phyloP scores from a whole-genome alignment of 768 basidiomycete genomes.

The Gloeophyllum trabeum region DNA sequence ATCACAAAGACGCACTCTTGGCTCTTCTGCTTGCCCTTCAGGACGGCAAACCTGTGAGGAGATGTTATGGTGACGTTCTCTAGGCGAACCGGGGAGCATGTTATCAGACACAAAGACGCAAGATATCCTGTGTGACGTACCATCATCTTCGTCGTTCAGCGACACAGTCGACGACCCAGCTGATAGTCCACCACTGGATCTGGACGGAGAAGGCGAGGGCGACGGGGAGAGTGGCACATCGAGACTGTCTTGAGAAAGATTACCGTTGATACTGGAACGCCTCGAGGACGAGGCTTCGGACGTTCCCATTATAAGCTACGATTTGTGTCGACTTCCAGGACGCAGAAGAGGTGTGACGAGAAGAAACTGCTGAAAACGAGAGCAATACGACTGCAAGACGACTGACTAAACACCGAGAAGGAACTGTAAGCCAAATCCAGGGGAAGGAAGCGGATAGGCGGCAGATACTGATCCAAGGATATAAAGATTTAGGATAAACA shows the following conservation, averaged over 20 bases:
- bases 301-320: too few relatives aligned
- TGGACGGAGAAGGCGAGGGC: slow-evolving; percentile 12
- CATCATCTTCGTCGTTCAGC: slow-evolving; percentile 51
- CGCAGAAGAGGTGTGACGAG: too few relatives aligned
- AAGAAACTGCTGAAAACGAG: too few relatives aligned
- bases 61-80: slow-evolving; percentile 68
- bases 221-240: slow-evolving; percentile 13
- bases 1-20: slow-evolving; percentile 49
- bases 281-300: too few relatives aligned
- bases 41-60: too few relatives aligned
- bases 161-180: slow-evolving; percentile 47
- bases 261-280: slow-evolving; percentile 10
- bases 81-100: slow-evolving; percentile 18
- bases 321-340: too few relatives aligned
- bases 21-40: slow-evolving; percentile 46
- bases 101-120: not conserved
- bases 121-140: slow-evolving; percentile 22
- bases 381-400: too few relatives aligned
- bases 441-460: too few relatives aligned
- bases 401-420: too few relatives aligned
- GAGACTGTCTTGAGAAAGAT: slow-evolving; percentile 15
- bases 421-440: too few relatives aligned
- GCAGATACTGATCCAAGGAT: too few relatives aligned
- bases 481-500: too few relatives aligned
- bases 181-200: slow-evolving; percentile 16